Evolutionary conservation across 192 early-diverging fungal species (phyloP), one percentile per base, ranked within the genome.

Genomic region (Podila verticillata): DNA sequence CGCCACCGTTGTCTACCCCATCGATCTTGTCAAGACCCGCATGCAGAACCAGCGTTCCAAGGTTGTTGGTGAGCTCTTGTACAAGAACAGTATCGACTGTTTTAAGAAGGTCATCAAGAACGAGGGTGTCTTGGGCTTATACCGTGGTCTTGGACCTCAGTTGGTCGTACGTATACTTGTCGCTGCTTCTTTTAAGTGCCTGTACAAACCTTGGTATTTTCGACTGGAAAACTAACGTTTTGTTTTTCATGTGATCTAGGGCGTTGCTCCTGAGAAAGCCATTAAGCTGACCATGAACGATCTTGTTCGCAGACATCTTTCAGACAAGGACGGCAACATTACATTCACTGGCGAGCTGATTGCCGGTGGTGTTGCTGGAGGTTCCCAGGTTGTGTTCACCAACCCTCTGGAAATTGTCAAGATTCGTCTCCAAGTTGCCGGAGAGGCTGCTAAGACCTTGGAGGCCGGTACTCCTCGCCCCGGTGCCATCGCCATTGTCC

Each of bases 321-420:
- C 85, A 19, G 84, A 94, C 74, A 87, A 84, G 70, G 79, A 92
- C 7, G 95, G 95, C 26, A 82, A 93, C 58, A 95, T 96, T 48
- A 70, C 90, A 9, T 80, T 97, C 32, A 84, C 85, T 74, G 89
- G 86, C 48, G 97, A 99, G 85, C 87, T 97, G 72, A 63, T 97
- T 72, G 92, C 95, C 54, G 97, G 97, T 75, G 90, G 89, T 73
- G 75, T 87, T 58, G 97, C 97, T 58, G 97, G 97, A 82, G 93
- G 84, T 51, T 94, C 89, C 56, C 93, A 95, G 82, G 93, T 95
- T 19, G 87, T 98, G 8, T 98, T 98, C 78, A 99, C 97, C 57
- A 97, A 99, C 70, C 97, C 97, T 32, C 82, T 99, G 68, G 97
- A 99, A 85, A 99, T 99, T 82, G 97, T 99, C 85, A 99, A 99